phyloP scores from a whole-genome alignment of 305 asterid genomes.

The Solanum hybrid region DNA sequence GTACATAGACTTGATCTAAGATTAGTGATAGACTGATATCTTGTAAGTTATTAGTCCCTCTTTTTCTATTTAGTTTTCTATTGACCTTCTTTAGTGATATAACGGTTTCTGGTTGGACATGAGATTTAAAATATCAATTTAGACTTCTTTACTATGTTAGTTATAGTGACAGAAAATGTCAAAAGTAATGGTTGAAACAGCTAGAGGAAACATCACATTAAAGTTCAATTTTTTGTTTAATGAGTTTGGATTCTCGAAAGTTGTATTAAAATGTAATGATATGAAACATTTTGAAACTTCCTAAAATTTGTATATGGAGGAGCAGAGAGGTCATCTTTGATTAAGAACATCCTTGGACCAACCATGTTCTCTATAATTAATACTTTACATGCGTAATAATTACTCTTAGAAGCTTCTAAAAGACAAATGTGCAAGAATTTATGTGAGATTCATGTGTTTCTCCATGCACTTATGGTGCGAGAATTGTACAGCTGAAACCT shows the following conservation, averaged over 20 bases:
- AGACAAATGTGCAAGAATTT: background rate
- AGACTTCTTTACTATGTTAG: background rate
- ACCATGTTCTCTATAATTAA: background rate
- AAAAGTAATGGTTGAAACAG: background rate
- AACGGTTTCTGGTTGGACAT: background rate
- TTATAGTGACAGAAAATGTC: background rate
- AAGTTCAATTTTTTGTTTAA: background rate
- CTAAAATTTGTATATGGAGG: background rate
- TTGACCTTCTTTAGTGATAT: background rate
- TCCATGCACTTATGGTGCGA: background rate
- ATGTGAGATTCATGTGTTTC: background rate
- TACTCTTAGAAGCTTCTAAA: background rate
- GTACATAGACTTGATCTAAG: background rate
- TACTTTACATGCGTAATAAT: background rate
- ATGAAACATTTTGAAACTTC: background rate
- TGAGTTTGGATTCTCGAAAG: background rate
- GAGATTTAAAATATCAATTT: background rate
- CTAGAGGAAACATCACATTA: background rate
- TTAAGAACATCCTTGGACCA: background rate
- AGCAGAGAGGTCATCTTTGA: background rate
- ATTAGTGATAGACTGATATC: background rate
- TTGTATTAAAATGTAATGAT: background rate
- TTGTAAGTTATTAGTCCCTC: background rate
- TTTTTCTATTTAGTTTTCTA: background rate
- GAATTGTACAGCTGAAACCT: background rate